Conservation (phyloP, 2,329 filamentous ascomycete species). For the Ceratocystis papillata region DNA sequence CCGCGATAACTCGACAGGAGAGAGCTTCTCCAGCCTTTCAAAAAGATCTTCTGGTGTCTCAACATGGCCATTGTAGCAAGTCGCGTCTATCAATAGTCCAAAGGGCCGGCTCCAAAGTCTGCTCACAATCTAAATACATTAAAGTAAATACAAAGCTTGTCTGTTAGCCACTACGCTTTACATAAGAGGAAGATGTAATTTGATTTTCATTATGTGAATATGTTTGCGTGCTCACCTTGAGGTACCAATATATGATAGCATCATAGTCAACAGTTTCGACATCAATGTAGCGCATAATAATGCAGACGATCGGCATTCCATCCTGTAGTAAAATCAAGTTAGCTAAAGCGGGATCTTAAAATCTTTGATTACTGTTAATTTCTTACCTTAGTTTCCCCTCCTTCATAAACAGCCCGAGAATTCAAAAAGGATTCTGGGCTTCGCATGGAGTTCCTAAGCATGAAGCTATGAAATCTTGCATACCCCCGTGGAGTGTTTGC, state of each 20-base stretch:
- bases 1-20: constrained; percentile 49
- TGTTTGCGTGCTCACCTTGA: constrained; percentile 41
- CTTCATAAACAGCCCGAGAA: constrained; percentile 57
- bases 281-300: constrained; percentile 58
- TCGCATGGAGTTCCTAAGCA: constrained; percentile 57
- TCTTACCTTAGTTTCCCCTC: constrained; percentile 54
- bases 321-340: constrained; percentile 35
- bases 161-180: neutral
- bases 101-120: constrained; percentile 60
- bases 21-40: constrained; percentile 51
- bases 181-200: neutral
- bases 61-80: constrained; percentile 57
- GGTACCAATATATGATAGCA: constrained; percentile 54
- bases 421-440: constrained; percentile 55
- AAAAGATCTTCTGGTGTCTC: constrained; percentile 57
- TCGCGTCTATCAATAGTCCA: constrained; percentile 56
- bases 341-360: neutral
- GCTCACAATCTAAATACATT: constrained; percentile 49
- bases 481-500: constrained; percentile 53
- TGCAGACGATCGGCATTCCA: constrained; percentile 56
- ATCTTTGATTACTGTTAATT: neutral
- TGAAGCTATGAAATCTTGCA: constrained; percentile 60
- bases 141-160: neutral
- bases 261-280: constrained; percentile 55
- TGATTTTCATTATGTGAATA: neutral